Base-by-base conservation (phyloP, 108 stramenopile genomes). In the Seminavis robusta region DNA sequence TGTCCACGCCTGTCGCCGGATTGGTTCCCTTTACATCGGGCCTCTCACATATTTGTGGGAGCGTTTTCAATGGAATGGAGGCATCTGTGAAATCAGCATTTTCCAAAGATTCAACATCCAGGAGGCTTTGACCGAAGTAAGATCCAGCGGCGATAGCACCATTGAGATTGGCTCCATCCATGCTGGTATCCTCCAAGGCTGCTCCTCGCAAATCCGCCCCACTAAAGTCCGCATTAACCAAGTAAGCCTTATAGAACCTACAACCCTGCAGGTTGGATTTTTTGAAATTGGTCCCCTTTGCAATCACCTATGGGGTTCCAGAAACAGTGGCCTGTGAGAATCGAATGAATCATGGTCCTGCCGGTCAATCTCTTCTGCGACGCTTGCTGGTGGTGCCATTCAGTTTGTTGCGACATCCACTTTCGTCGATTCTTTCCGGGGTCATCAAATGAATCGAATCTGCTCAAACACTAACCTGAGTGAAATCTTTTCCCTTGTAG, bases 401-500 rank as follows among this genome's bases (percentile, higher is more conserved):
- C n/a, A n/a, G n/a, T n/a, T n/a, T n/a, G n/a, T n/a, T n/a, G n/a
- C n/a, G n/a, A n/a, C n/a, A n/a, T n/a, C n/a, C n/a, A n/a, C n/a
- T n/a, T n/a, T n/a, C n/a, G n/a, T n/a, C n/a, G n/a, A n/a, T n/a
- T n/a, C n/a, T n/a, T n/a, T n/a, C n/a, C n/a, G n/a, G 8, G 20
- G 16, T 33, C 15, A 52, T 19, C 20, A 33, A 7, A 33, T 60
- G 44, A 19, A 8, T 17, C 8, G 44, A 17, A 45, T 11, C 10
- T 16, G 16, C n/a, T 11, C 44, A 8, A 45, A 10, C n/a, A 45
- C 50, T 47, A 13, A 81, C 83, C 69, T 92, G 90, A 10, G 86
- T 88, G 56, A 92, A 92, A 44, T 92, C 91, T 52, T 92, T 92
- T 2, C 83, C 80, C 70, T 88, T 88, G 77, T 84, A 92, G 66